Percentiles rank a stretch among this genome's conserved stretches.
Conservation (phyloP, 345 rosid species). For the Limnanthes douglasii region DNA sequence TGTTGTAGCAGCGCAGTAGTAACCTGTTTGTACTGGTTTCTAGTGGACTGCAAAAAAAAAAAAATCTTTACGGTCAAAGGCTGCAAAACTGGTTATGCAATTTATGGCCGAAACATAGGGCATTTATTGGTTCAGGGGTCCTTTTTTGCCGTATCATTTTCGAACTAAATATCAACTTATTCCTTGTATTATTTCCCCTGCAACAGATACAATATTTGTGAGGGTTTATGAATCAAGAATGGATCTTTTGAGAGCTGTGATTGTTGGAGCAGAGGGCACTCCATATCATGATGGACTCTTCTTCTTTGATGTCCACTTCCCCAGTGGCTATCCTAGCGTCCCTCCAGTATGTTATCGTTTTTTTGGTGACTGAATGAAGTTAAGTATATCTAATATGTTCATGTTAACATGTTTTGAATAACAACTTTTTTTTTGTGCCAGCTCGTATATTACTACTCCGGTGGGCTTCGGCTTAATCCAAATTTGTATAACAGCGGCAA, state of each 20-base stretch:
- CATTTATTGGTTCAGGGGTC: no score
- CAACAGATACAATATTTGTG: slow-evolving; percentile 65
- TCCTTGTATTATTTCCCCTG: slow-evolving; percentile 3
- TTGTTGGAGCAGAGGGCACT: slow-evolving; percentile 86
- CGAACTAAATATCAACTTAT: slow-evolving; percentile 1
- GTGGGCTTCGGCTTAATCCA: slow-evolving; percentile 82
- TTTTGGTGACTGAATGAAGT: no score
- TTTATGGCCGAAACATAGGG: no score
- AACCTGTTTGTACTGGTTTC: no score
- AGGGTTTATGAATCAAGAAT: slow-evolving; percentile 86
- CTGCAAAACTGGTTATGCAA: no score
- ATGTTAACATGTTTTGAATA: neutral
- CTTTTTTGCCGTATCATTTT: neutral
- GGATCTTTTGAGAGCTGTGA: slow-evolving; percentile 91
- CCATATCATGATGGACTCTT: slow-evolving; percentile 95
- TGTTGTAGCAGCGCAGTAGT: neutral
- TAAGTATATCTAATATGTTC: neutral
- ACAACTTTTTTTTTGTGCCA: slow-evolving; percentile 24
- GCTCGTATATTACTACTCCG: slow-evolving; percentile 63
- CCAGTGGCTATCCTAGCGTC: slow-evolving; percentile 43
- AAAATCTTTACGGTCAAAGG: no score
- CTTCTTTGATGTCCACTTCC: slow-evolving; percentile 85
- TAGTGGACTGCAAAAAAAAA: no score
- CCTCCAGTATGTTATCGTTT: slow-evolving; percentile 50
- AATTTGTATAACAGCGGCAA: slow-evolving; percentile 63